Evolutionary conservation across 371 early-diverging fungal species (phyloP).

Genomic region (Smittium mucronatum): DNA sequence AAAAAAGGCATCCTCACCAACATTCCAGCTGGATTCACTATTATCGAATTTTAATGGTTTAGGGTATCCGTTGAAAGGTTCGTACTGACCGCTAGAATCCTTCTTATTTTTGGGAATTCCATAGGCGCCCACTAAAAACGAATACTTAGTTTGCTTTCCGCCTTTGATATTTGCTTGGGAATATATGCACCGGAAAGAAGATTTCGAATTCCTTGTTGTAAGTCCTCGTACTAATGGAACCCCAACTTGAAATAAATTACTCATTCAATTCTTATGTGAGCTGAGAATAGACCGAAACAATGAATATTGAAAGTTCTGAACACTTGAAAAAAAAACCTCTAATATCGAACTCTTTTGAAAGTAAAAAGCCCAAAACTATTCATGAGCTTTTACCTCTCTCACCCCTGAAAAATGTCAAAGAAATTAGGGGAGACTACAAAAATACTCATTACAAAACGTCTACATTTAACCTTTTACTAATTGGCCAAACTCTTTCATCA

Average conservation of each 20-base stretch:
- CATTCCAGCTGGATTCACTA: slow-evolving; percentile 60
- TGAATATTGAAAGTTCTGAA: too few relatives aligned
- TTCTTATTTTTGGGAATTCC: slow-evolving; percentile 56
- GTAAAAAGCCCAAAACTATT: too few relatives aligned
- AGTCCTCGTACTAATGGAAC: neutral
- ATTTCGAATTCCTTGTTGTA: neutral
- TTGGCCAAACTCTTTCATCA: too few relatives aligned
- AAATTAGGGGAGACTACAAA: too few relatives aligned
- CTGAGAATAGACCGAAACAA: too few relatives aligned
- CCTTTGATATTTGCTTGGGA: neutral
- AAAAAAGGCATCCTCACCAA: slow-evolving; percentile 72
- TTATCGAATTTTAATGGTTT: slow-evolving; percentile 37
- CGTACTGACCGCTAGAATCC: slow-evolving; percentile 24
- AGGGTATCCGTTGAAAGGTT: slow-evolving; percentile 11
- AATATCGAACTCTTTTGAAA: too few relatives aligned
- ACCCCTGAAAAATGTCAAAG: too few relatives aligned
- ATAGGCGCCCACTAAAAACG: slow-evolving; percentile 55
- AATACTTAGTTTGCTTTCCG: slow-evolving; percentile 29
- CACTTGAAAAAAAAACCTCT: too few relatives aligned
- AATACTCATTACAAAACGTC: too few relatives aligned
- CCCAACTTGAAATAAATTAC: neutral
- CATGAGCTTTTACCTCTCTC: too few relatives aligned
- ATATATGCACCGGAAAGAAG: neutral
- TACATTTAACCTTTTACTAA: too few relatives aligned
- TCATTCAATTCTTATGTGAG: too few relatives aligned